phyloP scores from a whole-genome alignment of 2,329 filamentous ascomycete genomes.

The Westerdykella aurantiaca region DNA sequence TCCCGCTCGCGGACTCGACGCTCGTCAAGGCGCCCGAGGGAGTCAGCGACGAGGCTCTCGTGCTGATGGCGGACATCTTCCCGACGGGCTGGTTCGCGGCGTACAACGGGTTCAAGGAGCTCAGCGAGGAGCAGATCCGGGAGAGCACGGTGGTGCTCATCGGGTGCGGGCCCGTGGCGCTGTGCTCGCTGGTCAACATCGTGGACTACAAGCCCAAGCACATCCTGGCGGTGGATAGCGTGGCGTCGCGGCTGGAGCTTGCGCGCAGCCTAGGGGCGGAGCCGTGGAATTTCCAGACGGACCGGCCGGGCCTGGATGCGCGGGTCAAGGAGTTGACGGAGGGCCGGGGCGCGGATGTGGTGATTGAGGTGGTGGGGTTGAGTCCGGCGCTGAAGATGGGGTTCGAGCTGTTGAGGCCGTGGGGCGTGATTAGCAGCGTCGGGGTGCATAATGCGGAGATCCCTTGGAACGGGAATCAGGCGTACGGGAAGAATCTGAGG shows the following conservation, averaged over 20 bases:
- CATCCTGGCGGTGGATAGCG: conserved; percentile 72
- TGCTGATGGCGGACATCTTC: conserved; percentile 92
- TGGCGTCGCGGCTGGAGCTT: conserved; percentile 66
- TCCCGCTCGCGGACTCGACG: conserved; percentile 76
- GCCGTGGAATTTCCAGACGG: conserved; percentile 69
- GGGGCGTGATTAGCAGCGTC: conserved; percentile 45
- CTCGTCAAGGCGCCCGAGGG: conserved; percentile 66
- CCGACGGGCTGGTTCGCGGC: conserved; percentile 78
- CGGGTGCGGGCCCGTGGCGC: conserved; percentile 73
- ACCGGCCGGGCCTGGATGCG: conserved; percentile 59
- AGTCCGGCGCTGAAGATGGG: conserved; percentile 44
- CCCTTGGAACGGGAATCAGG: conserved; percentile 44
- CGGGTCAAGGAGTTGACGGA: conserved; percentile 69
- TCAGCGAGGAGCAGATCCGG: conserved; percentile 52
- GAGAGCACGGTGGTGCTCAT: conserved; percentile 71
- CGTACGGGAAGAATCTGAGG: conserved; percentile 48
- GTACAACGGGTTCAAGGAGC: conserved; percentile 65
- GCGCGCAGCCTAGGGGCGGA: conserved; percentile 73
- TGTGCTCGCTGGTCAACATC: conserved; percentile 76
- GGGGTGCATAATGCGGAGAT: conserved; percentile 48
- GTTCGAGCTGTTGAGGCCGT: conserved; percentile 46
- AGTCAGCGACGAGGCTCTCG: conserved; percentile 67
- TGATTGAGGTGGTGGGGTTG: conserved; percentile 55
- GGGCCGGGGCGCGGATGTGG: conserved; percentile 77
- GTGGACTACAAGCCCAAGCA: conserved; percentile 69